Conservation (phyloP, 768 basidiomycete species). For the Piloderma croceum region DNA sequence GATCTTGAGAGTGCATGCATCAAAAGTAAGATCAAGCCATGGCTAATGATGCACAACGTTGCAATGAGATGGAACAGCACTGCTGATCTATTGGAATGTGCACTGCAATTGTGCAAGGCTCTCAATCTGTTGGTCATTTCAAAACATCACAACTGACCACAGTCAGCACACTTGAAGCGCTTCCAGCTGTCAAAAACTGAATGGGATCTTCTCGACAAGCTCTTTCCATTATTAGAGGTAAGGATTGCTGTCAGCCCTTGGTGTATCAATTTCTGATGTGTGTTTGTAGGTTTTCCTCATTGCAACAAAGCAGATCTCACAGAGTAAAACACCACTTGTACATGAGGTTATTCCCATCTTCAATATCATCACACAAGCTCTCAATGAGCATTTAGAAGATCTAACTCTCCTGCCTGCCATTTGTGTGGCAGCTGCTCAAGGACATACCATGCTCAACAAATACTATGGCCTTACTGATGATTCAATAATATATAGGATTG, state of each 20-base stretch:
- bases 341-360: conserved; percentile 26
- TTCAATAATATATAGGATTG: conserved; percentile 18
- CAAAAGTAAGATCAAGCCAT: too few species aligned
- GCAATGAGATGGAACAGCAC: conserved; percentile 13
- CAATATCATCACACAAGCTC: conserved; percentile 17
- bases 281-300: conserved; percentile 16
- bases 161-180: conserved; percentile 8
- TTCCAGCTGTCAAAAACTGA: conserved; percentile 14
- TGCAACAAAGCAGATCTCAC: conserved; percentile 23
- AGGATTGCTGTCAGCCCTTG: not conserved
- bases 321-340: too few species aligned
- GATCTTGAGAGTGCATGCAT: too few species aligned
- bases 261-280: not conserved
- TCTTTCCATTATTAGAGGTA: conserved; percentile 20
- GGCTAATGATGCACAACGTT: too few species aligned
- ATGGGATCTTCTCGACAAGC: conserved; percentile 19
- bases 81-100: conserved; percentile 4
- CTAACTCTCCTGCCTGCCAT: conserved; percentile 5
- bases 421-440: conserved; percentile 16
- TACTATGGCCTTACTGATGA: conserved; percentile 24
- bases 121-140: conserved; percentile 13
- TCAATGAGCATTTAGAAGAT: conserved; percentile 17
- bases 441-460: conserved; percentile 20
- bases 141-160: conserved; percentile 14
- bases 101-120: conserved; percentile 8